Evolutionary conservation across 805 yeast genomes (phyloP).

Genomic region (Spathaspora arborariae): DNA sequence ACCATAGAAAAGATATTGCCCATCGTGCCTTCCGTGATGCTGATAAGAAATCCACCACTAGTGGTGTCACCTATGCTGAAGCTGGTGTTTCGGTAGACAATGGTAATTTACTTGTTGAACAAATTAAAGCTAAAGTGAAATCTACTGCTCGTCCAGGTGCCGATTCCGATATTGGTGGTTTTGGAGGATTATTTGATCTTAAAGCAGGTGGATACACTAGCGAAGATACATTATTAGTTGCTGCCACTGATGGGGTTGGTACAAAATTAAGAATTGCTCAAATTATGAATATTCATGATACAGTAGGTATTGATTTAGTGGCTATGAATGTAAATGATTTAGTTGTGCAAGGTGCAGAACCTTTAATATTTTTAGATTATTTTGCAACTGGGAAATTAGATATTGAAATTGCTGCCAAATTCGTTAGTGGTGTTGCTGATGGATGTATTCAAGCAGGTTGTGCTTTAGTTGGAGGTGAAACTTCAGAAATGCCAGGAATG

Average conservation of each 20-base stretch:
- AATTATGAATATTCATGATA: constrained; percentile 79
- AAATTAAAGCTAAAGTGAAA: constrained; percentile 84
- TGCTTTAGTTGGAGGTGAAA: constrained; percentile 98
- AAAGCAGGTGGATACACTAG: constrained; percentile 83
- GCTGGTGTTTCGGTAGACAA: constrained; percentile 98
- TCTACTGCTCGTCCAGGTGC: constrained; percentile 95
- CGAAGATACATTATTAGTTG: constrained; percentile 78
- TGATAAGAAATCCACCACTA: constrained; percentile 10
- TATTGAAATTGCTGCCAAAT: constrained; percentile 75
- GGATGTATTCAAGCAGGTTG: constrained; percentile 95
- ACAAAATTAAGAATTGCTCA: constrained; percentile 95
- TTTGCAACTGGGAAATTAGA: constrained; percentile 94
- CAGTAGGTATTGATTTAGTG: constrained; percentile 98
- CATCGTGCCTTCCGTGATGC: constrained; percentile 84
- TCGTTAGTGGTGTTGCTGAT: constrained; percentile 92
- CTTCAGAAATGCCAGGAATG: constrained; percentile 99
- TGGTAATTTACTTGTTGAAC: constrained; percentile 86
- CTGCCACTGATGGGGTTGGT: constrained; percentile 99
- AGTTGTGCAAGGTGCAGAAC: constrained; percentile 99
- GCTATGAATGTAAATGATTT: constrained; percentile 99
- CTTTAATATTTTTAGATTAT: constrained; percentile 90
- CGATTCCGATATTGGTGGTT: constrained; percentile 97
- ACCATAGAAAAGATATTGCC: constrained; percentile 91
- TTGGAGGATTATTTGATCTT: constrained; percentile 94
- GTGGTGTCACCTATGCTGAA: constrained; percentile 78